Base-by-base conservation (phyloP, 2,329 filamentous ascomycete species). In the Aureobasidium leucospermi region DNA sequence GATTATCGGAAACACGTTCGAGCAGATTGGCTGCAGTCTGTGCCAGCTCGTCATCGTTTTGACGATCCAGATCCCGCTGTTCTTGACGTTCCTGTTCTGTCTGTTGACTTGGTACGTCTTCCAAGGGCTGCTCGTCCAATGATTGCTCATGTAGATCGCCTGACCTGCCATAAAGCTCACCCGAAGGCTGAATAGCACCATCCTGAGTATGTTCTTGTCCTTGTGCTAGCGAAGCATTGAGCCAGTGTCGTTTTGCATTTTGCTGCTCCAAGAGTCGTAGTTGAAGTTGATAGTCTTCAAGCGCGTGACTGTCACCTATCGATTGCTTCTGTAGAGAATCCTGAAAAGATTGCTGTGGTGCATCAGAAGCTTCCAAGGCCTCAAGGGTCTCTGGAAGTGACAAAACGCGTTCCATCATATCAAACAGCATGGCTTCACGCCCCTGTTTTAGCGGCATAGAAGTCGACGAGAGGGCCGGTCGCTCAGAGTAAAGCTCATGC, bases 21-120 rank as follows among this genome's bases (percentile, higher is more conserved):
- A 94, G 77, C 4, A 95, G 78, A 61, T 86, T 79, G 15, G 83
- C 85, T 5, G 90, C 90, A 1, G 88, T 91, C 42, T 79, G 78
- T 19, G 88, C 85, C 31, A 94, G 80, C 46, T 88, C 88, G 63
- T 90, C 84, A 28, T 84, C 79, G 55, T 86, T 80, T 23, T 73
- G 55, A 43, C 39, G 57, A 39, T 64, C 49, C 11, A 62, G 19
- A 5, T 65, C 34, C 32, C 58, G 41, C 32, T 61, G 43, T 41
- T 59, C 61, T 45, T 32, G 15, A 19, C 29, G 32, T 8, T 59
- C 32, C 19, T 45, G 38, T 42, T 53, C 58, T 48, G 34, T 28
- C 23, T 58, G 43, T 23, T 42, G 23, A 8, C 32, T 39, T n/a
- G 29, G 16, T 29, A 23, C 10, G 9, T 55, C 39, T 13, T 34